Evolutionary conservation across 2,329 filamentous ascomycete genomes (phyloP).

Genomic region (Ambrosiella cleistominuta): DNA sequence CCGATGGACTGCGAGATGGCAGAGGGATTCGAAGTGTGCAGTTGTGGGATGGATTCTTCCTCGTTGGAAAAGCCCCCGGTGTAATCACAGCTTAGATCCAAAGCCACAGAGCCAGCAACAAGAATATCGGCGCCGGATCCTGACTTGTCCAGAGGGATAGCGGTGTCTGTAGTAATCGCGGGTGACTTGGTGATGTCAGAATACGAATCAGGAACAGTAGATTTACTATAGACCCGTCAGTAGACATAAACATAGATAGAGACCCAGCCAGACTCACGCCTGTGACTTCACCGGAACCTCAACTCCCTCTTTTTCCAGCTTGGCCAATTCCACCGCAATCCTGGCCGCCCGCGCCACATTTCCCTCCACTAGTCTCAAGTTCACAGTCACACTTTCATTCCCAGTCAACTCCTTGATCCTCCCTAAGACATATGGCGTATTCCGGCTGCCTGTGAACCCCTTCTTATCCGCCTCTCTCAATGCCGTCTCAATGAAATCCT

Average conservation of each 20-base stretch:
- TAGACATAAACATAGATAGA: not conserved
- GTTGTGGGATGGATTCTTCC: conserved; percentile 25
- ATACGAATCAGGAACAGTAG: too few relatives aligned
- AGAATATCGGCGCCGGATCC: conserved; percentile 42
- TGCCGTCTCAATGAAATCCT: conserved; percentile 48
- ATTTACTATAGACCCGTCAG: too few relatives aligned
- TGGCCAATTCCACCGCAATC: conserved; percentile 34
- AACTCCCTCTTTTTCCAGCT: conserved; percentile 4
- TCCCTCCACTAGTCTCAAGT: conserved; percentile 41
- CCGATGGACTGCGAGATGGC: conserved; percentile 68
- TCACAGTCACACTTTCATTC: conserved; percentile 54
- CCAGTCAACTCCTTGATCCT: conserved; percentile 66
- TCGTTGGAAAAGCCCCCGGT: conserved; percentile 14
- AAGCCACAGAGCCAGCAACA: conserved; percentile 75
- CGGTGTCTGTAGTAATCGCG: not conserved
- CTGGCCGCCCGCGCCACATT: conserved; percentile 39
- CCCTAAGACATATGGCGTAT: conserved; percentile 67
- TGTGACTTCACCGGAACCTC: not conserved
- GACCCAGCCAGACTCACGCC: not conserved
- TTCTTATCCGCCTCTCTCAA: conserved; percentile 45
- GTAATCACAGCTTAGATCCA: conserved; percentile 78
- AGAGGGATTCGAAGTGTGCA: conserved; percentile 75
- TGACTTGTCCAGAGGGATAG: conserved; percentile 13
- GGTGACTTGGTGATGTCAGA: not conserved
- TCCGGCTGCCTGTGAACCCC: conserved; percentile 54